Conservation (phyloP, 106 monocot species). For the Narthecium ossifragum region DNA sequence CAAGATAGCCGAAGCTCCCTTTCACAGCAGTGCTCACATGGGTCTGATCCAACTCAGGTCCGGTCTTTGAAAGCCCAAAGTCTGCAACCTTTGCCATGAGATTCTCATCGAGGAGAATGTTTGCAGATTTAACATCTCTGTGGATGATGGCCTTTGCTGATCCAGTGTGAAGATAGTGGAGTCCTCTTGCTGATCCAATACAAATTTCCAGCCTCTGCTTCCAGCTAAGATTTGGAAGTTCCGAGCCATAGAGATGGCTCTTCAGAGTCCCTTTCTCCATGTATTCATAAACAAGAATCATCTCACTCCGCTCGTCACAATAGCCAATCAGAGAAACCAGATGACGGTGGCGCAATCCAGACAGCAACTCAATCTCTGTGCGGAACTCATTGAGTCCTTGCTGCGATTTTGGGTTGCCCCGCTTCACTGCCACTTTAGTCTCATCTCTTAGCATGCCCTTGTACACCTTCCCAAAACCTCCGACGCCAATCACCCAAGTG, state of each 20-base stretch:
- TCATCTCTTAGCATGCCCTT: conserved; percentile 56
- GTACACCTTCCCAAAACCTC: conserved; percentile 81
- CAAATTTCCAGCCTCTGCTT: conserved; percentile 62
- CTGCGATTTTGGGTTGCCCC: conserved; percentile 57
- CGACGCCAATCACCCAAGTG: conserved; percentile 66
- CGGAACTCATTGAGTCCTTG: conserved; percentile 72
- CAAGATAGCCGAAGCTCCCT: conserved; percentile 83
- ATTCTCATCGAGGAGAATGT: conserved; percentile 61
- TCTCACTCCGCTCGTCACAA: conserved; percentile 67
- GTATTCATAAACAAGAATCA: conserved; percentile 77
- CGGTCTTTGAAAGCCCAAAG: conserved; percentile 70
- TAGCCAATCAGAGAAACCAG: conserved; percentile 71
- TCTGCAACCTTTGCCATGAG: conserved; percentile 73
- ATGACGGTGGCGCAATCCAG: conserved; percentile 63
- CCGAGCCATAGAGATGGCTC: conserved; percentile 64
- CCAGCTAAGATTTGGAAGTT: conserved; percentile 49
- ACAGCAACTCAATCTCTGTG: conserved; percentile 70
- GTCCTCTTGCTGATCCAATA: conserved; percentile 66
- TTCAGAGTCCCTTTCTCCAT: conserved; percentile 71
- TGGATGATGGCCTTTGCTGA: conserved; percentile 66
- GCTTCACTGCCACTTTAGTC: conserved; percentile 56
- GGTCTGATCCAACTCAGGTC: conserved; percentile 74
- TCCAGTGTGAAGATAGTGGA: conserved; percentile 75
- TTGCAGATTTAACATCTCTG: conserved; percentile 71
- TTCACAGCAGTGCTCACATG: conserved; percentile 82